Conservation (phyloP, 495 filamentous ascomycete species). For the Neurospora hispaniola region DNA sequence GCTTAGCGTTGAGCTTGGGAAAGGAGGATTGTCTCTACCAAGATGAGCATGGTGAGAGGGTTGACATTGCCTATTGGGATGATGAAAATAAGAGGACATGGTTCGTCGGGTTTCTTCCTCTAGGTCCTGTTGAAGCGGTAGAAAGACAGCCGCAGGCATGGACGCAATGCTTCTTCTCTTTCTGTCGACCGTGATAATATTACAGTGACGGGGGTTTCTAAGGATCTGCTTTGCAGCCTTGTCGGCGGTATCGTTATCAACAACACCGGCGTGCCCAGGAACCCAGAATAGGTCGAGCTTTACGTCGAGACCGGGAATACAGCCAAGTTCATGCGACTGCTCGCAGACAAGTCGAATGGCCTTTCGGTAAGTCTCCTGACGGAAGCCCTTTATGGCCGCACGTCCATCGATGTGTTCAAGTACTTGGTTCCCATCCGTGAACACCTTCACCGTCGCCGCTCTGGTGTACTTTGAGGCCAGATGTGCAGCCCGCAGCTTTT, state of each 20-base stretch:
- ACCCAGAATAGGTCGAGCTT: not conserved
- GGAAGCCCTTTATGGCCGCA: not conserved
- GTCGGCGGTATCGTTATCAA: not conserved
- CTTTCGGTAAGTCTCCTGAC: not conserved
- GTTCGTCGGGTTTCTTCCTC: not conserved
- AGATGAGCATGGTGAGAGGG: not conserved
- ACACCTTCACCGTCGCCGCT: not conserved
- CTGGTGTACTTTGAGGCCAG: not conserved
- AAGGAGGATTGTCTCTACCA: not conserved
- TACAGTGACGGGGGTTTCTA: not conserved
- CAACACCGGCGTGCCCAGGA: not conserved
- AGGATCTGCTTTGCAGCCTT: not conserved
- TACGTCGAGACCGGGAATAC: not conserved
- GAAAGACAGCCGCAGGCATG: not conserved
- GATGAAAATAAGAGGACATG: not conserved
- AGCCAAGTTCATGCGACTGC: not conserved
- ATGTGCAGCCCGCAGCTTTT: not conserved
- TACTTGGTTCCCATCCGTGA: not conserved
- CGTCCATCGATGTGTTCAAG: not conserved
- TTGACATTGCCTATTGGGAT: not conserved
- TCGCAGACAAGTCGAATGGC: not conserved
- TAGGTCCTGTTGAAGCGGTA: not conserved
- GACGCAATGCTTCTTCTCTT: not conserved
- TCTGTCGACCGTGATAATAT: not conserved
- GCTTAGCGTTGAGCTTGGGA: not conserved